Conservation (phyloP, 1,139 yeast species). For the Yamadazyma triangularis region DNA sequence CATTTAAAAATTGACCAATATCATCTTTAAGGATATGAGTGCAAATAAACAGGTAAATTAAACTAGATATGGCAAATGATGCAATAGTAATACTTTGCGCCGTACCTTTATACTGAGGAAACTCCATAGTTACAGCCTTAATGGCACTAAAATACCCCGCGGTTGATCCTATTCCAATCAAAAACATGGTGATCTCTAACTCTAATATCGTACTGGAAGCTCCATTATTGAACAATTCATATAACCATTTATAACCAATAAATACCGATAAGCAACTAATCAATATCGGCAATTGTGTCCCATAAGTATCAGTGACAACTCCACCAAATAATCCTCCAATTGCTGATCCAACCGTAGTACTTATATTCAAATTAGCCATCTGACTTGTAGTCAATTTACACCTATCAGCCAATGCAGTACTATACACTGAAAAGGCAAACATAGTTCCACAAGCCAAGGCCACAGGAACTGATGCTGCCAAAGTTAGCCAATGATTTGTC, state of each 20-base stretch:
- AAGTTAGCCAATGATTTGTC: slow-evolving; percentile 25
- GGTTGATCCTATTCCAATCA: slow-evolving; percentile 30
- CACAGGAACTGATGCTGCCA: slow-evolving; percentile 25
- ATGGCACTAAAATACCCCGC: slow-evolving; percentile 32
- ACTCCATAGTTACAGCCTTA: slow-evolving; percentile 30
- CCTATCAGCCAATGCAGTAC: slow-evolving; percentile 27
- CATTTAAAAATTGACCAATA: slow-evolving; percentile 19
- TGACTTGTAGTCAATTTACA: slow-evolving; percentile 26
- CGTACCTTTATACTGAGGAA: slow-evolving; percentile 28
- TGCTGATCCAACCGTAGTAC: slow-evolving; percentile 29
- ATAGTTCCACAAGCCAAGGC: slow-evolving; percentile 30
- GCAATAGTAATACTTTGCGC: slow-evolving; percentile 38
- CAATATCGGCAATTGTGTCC: slow-evolving; percentile 31
- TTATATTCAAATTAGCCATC: slow-evolving; percentile 26
- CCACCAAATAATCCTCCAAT: slow-evolving; percentile 31
- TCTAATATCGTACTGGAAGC: slow-evolving; percentile 11
- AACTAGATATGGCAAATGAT: slow-evolving; percentile 32
- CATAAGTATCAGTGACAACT: slow-evolving; percentile 27
- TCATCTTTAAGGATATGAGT: slow-evolving; percentile 19
- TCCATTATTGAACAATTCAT: slow-evolving; percentile 17
- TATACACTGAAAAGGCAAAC: slow-evolving; percentile 31
- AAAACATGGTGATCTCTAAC: slow-evolving; percentile 25
- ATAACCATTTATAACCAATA: slow-evolving; percentile 26
- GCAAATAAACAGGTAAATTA: slow-evolving; percentile 22
- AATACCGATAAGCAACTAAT: slow-evolving; percentile 20